Base-by-base conservation (phyloP, 495 filamentous ascomycete genomes). In the Talaromyces wortmannii region DNA sequence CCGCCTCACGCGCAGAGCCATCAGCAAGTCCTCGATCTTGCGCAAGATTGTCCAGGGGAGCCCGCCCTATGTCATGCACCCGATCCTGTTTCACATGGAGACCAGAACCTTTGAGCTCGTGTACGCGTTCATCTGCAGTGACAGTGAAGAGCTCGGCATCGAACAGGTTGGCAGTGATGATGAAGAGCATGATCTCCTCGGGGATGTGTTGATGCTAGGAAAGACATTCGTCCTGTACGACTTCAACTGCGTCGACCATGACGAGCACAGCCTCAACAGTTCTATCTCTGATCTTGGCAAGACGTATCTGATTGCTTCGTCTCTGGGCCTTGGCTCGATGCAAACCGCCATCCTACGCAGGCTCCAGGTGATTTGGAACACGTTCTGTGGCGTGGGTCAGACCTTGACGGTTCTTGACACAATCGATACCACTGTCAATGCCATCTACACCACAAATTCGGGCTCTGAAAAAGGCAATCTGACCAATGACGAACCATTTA, bases 371-470 rank as follows among this genome's bases (percentile, higher is more conserved):
- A 13, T 5, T 10, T 40, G 36, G 36, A 40, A 40, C 13, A 40
- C 5, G 36, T 2, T 2, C 5, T 10, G 36, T 5, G 36, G 36
- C 36, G 13, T 10, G 36, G 8, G 8, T 5, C 36, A 40, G 5
- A 40, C 13, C 13, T 13, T 40, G 8, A 10, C 36, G 13, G 8
- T 40, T 40, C 78, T 90, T 7, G 72, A 76, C 36, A 69, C 66
- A 11, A 66, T 90, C 30, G 78, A 76, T 64, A 59, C 71, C 36
- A 69, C 66, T 31, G 36, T 13, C 36, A 13, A 40, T 10, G 13
- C 8, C 8, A 13, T 40, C 2, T 40, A 5, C 13, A 13, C 36
- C 36, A 5, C 8, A 40, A 40, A 8, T 10, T 13, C 36, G 36
- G 36, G 36, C 8, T 8, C 2, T 13, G 2, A 1, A 2, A 40